phyloP scores from a whole-genome alignment of 2,329 filamentous ascomycete genomes.

The Ploettnerulaceae sp. region DNA sequence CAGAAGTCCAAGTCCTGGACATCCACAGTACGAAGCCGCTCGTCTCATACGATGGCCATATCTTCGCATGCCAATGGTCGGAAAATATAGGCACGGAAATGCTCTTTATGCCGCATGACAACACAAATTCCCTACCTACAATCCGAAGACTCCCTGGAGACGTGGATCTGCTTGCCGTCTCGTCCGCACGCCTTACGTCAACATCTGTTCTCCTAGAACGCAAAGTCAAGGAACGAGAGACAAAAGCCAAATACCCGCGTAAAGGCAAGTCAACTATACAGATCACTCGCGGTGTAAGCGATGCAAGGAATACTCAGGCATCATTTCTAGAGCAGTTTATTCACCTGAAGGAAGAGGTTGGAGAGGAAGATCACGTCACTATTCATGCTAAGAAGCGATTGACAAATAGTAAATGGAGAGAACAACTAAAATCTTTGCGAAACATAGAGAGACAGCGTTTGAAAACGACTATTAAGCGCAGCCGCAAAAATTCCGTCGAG shows the following conservation, averaged over 20 bases:
- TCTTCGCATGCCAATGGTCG: slow-evolving; percentile 78
- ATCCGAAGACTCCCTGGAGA: slow-evolving; percentile 50
- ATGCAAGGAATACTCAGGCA: slow-evolving; percentile 39
- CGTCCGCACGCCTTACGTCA: slow-evolving; percentile 64
- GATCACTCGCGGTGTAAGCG: slow-evolving; percentile 28
- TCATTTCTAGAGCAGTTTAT: slow-evolving; percentile 62
- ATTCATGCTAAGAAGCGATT: slow-evolving; percentile 44
- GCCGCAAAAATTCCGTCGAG: slow-evolving; percentile 2
- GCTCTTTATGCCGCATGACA: slow-evolving; percentile 56
- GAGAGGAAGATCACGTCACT: slow-evolving; percentile 62
- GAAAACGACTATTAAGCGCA: slow-evolving; percentile 13
- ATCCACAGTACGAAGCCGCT: slow-evolving; percentile 72
- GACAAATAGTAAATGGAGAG: slow-evolving; percentile 24
- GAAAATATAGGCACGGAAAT: slow-evolving; percentile 81
- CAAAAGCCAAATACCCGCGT: background rate
- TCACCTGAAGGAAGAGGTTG: slow-evolving; percentile 56
- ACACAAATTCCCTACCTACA: slow-evolving; percentile 39
- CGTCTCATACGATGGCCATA: slow-evolving; percentile 70
- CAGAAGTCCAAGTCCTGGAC: slow-evolving; percentile 72
- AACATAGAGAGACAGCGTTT: slow-evolving; percentile 19
- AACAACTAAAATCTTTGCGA: slow-evolving; percentile 18
- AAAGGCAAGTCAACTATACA: slow-evolving; percentile 15
- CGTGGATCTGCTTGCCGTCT: slow-evolving; percentile 68
- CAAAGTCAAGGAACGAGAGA: slow-evolving; percentile 20
- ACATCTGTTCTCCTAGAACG: slow-evolving; percentile 55